Percentiles rank a stretch among this genome's conserved stretches.
These are phyloP conservation scores for Schizosaccharomyces pombe DNA, from an alignment of 805 yeast genomes.

Conservation along the genomic window ASM294v3 CU329670.1:3628001-3628500, in stretches of 20 bases:
- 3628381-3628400: slow-evolving; percentile 81
- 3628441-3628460: slow-evolving; percentile 43
- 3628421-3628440: slow-evolving; percentile 58
- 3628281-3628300: slow-evolving; percentile 73
- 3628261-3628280: slow-evolving; percentile 84
- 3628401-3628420: slow-evolving; percentile 59
- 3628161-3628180: slow-evolving; percentile 39
- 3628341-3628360: slow-evolving; percentile 87
- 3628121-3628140: slow-evolving; percentile 74
- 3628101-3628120: slow-evolving; percentile 19
- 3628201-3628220: slow-evolving; percentile 7
- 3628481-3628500: slow-evolving; percentile 72
- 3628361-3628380: slow-evolving; percentile 80
- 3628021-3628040: slow-evolving; percentile 40
- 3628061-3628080: slow-evolving; percentile 26
- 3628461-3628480: slow-evolving; percentile 94
- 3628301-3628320: slow-evolving; percentile 74
- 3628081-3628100: background rate
- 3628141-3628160: slow-evolving; percentile 44
- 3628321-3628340: slow-evolving; percentile 71
- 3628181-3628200: slow-evolving; percentile 44
- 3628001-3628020: slow-evolving; percentile 59
- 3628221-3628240: slow-evolving; percentile 11
- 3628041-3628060: slow-evolving; percentile 84
- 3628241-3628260: slow-evolving; percentile 33